A percentile compares a stretch with the other conserved stretches of the same genome.
Evolutionary conservation across 129 eudicot genomes (phyloP).

Genomic region (Centella asiatica): DNA sequence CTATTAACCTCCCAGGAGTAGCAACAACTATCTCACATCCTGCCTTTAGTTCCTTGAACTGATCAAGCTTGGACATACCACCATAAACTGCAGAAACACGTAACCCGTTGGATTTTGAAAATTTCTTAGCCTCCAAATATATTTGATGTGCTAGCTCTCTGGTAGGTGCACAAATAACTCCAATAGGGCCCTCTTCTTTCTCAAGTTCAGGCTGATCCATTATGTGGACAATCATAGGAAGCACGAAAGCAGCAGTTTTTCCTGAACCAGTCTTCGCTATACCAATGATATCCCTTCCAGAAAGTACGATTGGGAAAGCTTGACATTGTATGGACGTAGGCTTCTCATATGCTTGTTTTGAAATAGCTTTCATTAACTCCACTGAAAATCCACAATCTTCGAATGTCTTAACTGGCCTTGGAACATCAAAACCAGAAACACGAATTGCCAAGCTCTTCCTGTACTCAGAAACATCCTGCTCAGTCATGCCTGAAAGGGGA

Average conservation of each 20-base stretch:
- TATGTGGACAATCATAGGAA: constrained; percentile 93
- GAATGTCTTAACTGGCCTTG: constrained; percentile 80
- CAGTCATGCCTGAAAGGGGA: constrained; percentile 68
- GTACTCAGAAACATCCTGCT: constrained; percentile 78
- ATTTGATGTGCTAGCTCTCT: constrained; percentile 97
- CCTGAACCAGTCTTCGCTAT: constrained; percentile 99
- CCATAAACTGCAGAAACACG: constrained; percentile 98
- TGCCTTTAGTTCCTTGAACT: constrained; percentile 85
- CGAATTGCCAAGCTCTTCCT: constrained; percentile 77
- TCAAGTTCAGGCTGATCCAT: constrained; percentile 96
- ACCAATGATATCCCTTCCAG: constrained; percentile 90
- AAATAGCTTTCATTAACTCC: constrained; percentile 80
- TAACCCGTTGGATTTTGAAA: constrained; percentile 70
- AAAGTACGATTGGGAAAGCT: constrained; percentile 74
- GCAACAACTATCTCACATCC: constrained; percentile 95
- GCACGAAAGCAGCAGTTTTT: constrained; percentile 93
- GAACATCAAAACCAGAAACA: constrained; percentile 95
- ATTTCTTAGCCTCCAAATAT: constrained; percentile 84
- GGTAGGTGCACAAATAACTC: constrained; percentile 94
- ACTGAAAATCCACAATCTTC: constrained; percentile 80
- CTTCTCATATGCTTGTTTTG: constrained; percentile 87
- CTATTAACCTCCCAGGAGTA: constrained; percentile 96
- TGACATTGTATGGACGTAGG: constrained; percentile 96
- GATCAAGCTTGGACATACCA: constrained; percentile 98
- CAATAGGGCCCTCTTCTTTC: constrained; percentile 95